phyloP scores from a whole-genome alignment of 2,329 filamentous ascomycete genomes.

The Nothopassalora personata region DNA sequence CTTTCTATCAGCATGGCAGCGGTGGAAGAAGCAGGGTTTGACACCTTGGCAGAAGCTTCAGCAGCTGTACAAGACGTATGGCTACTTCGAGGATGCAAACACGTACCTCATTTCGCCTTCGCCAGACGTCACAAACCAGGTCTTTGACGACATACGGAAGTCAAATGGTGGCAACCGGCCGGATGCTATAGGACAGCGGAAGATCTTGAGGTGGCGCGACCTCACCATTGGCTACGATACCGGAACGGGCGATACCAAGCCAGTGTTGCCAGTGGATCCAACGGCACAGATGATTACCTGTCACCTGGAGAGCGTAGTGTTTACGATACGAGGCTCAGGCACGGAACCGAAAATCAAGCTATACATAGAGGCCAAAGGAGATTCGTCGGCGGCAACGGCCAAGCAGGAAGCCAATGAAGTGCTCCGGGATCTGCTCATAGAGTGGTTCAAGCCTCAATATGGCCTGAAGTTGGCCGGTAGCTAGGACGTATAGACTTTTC shows the following conservation, averaged over 20 bases:
- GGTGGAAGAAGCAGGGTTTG: slow-evolving; percentile 49
- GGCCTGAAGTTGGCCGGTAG: slow-evolving; percentile 28
- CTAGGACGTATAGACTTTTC: background rate
- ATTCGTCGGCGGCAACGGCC: slow-evolving; percentile 36
- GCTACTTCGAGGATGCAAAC: slow-evolving; percentile 59
- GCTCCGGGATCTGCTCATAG: slow-evolving; percentile 41
- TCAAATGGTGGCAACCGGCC: slow-evolving; percentile 27
- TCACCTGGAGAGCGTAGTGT: slow-evolving; percentile 53
- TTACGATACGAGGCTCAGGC: slow-evolving; percentile 57
- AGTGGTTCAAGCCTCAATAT: slow-evolving; percentile 43
- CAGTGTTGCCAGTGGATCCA: slow-evolving; percentile 52
- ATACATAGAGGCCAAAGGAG: slow-evolving; percentile 48
- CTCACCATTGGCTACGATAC: slow-evolving; percentile 58
- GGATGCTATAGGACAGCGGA: slow-evolving; percentile 44
- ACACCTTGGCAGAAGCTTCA: slow-evolving; percentile 55
- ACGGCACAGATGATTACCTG: slow-evolving; percentile 60
- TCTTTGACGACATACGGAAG: slow-evolving; percentile 52
- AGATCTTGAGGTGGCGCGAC: slow-evolving; percentile 56
- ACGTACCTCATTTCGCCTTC: slow-evolving; percentile 58
- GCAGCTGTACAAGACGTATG: slow-evolving; percentile 52
- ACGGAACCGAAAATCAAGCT: slow-evolving; percentile 64
- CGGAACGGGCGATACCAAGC: slow-evolving; percentile 46
- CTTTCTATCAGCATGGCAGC: slow-evolving; percentile 52
- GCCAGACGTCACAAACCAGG: slow-evolving; percentile 45
- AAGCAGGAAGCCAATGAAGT: slow-evolving; percentile 43